phyloP scores from a whole-genome alignment of 495 filamentous ascomycete species.

The Penicillium antarcticum region DNA sequence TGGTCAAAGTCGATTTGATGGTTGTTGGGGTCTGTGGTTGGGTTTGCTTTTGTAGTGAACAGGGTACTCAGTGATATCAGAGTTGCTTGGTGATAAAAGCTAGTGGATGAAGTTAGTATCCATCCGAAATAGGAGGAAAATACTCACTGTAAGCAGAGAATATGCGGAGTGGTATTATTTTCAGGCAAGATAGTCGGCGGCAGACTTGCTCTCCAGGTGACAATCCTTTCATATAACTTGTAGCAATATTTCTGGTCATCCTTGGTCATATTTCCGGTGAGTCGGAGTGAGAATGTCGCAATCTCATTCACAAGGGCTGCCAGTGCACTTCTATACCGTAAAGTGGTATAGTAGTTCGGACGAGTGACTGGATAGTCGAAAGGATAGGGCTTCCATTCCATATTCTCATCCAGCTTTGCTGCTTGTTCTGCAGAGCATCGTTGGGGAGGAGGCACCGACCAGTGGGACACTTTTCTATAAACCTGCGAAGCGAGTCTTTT shows the following conservation, averaged over 20 bases:
- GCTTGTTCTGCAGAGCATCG: constrained; percentile 15
- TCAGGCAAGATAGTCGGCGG: constrained; percentile 10
- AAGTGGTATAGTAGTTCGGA: constrained; percentile 12
- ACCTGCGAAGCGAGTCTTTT: constrained; percentile 24
- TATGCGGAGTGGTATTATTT: constrained; percentile 16
- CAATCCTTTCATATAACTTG: constrained; percentile 2
- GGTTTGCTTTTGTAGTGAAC: constrained; percentile 4
- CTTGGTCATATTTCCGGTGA: neutral
- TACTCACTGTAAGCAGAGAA: constrained; percentile 21
- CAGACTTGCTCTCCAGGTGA: constrained; percentile 8
- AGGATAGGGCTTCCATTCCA: neutral
- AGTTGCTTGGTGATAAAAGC: constrained; percentile 21
- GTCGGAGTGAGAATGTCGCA: constrained; percentile 10
- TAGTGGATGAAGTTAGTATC: neutral
- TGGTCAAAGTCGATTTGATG: constrained; percentile 1
- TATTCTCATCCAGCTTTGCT: constrained; percentile 11
- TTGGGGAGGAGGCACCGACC: constrained; percentile 14
- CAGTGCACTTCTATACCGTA: constrained; percentile 11
- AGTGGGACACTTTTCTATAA: constrained; percentile 16
- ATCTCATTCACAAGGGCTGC: constrained; percentile 17
- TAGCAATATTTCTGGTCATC: neutral
- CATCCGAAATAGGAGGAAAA: neutral
- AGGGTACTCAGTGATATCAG: constrained; percentile 13
- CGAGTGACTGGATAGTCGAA: constrained; percentile 3
- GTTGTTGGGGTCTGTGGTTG: neutral